Base-by-base conservation (phyloP, 345 rosid species). In the Firmiana major region DNA sequence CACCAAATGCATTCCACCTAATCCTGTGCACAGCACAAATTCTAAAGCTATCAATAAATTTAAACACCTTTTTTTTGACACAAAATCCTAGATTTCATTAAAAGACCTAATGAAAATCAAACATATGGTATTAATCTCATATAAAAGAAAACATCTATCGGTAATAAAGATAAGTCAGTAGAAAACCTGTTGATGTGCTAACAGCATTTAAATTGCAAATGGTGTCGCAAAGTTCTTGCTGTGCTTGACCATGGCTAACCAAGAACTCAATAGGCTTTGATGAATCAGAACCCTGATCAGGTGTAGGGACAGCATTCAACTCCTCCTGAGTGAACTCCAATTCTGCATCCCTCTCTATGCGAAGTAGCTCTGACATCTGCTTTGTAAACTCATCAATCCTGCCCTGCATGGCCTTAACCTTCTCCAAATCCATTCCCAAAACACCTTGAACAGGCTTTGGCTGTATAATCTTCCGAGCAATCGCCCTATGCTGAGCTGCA, bases 301-400 rank as follows among this genome's bases (percentile, higher is more conserved):
- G 98, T 51, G 85, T 87, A 75, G 98, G 99, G 57, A 93, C 83
- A 57, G 96, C 99, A 87, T 95, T 83, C 69, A 95, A 80, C 80
- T 95, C 99, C 84, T 95, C 98, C 79, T 93, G 99, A 0, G 99
- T 95, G 68, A 88, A 93, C 84, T 95, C 99, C 85, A 95, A 78
- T 74, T 95, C 99, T 12, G 94, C 88, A 85, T 95, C 98, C 84
- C 98, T 87, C 85, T 95, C 98, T 75, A 93, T 87, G 10, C 85
- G 90, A 83, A 95, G 99, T 70, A 95, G 77, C 76, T 89, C 94
- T 1, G 99, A 95, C 98, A 93, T 95, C 11, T 42, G 57, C 76
- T 81, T 80, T 0, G 96, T 85, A 66, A 88, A 90, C 73, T 90
- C 92, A 60, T 92, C 93, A 70, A 95, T 90, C 85, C 92, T 88